phyloP scores from a whole-genome alignment of 2,329 filamentous ascomycete genomes.

The Xylariaceae sp. region DNA sequence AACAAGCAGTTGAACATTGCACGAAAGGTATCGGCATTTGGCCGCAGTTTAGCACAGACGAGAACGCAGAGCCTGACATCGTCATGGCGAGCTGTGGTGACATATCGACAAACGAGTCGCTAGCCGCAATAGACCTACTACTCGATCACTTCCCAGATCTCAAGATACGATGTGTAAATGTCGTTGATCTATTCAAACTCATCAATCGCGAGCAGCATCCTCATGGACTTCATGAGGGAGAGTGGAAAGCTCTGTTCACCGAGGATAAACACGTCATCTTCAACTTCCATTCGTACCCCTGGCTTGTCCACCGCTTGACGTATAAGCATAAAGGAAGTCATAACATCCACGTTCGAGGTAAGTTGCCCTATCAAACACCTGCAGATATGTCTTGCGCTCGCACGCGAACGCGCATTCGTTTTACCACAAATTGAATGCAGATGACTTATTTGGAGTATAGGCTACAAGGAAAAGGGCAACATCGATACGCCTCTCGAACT shows the following conservation, averaged over 20 bases:
- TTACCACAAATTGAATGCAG: too few relatives aligned
- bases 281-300: constrained; percentile 83
- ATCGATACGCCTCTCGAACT: constrained; percentile 79
- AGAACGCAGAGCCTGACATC: constrained; percentile 65
- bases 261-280: constrained; percentile 71
- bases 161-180: constrained; percentile 77
- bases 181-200: constrained; percentile 77
- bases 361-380: constrained; percentile 20
- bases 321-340: constrained; percentile 69
- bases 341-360: constrained; percentile 67
- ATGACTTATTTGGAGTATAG: neutral
- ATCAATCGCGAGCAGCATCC: constrained; percentile 69
- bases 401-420: neutral
- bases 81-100: constrained; percentile 77
- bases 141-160: constrained; percentile 69
- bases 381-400: neutral
- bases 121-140: constrained; percentile 72
- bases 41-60: constrained; percentile 72
- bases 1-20: constrained; percentile 71
- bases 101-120: constrained; percentile 68
- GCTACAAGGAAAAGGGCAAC: constrained; percentile 81
- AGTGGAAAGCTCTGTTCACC: constrained; percentile 71
- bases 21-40: constrained; percentile 77
- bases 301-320: constrained; percentile 73
- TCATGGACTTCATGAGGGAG: constrained; percentile 64